Base-by-base conservation (phyloP, 2,329 filamentous ascomycete genomes). In the Pseudogymnoascus sp. region DNA sequence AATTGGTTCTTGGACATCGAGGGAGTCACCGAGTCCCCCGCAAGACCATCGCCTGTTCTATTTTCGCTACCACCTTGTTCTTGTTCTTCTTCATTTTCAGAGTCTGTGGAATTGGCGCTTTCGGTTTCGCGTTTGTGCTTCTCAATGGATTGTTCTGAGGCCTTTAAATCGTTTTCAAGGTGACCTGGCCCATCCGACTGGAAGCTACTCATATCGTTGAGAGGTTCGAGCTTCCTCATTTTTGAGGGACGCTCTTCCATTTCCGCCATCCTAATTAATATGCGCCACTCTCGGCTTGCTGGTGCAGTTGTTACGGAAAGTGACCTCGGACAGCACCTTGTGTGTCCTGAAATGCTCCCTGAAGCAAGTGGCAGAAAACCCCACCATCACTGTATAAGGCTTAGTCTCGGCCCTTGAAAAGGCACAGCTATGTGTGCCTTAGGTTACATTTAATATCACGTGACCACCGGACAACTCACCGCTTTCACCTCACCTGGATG, bases 1-100 rank as follows among this genome's bases (percentile, higher is more conserved):
- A 88, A 78, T 68, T 93, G 89, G 70, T 88, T 95, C 71, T 97
- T 97, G 16, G 93, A 96, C 60, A 97, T 38, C 14, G 49, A 55
- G n/a, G 28, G 28, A 22, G 28, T n/a, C 9, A n/a, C 49, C 9
- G 16, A 55, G 5, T 55, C 49, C 2, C 49, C 28, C 3, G 16
- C n/a, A 35, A n/a, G n/a, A 55, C n/a, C 28, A 33, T 6, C n/a
- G 28, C 14, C 49, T 7, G 49, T 19, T 8, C 8, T 8, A 22
- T 33, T 22, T 22, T 19, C 16, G 28, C 9, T 52, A 23, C 22
- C 33, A 2, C 41, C 38, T 36, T 60, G 49, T 19, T 58, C 61
- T 60, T 65, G 55, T 52, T 62, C 33, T 52, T 62, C 33, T 30
- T 42, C 45, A 55, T 62, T 36, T 25, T 22, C 33, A 12, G 49